Conservation (phyloP, 2,329 filamentous ascomycete species). For the Ilyonectria robusta region DNA sequence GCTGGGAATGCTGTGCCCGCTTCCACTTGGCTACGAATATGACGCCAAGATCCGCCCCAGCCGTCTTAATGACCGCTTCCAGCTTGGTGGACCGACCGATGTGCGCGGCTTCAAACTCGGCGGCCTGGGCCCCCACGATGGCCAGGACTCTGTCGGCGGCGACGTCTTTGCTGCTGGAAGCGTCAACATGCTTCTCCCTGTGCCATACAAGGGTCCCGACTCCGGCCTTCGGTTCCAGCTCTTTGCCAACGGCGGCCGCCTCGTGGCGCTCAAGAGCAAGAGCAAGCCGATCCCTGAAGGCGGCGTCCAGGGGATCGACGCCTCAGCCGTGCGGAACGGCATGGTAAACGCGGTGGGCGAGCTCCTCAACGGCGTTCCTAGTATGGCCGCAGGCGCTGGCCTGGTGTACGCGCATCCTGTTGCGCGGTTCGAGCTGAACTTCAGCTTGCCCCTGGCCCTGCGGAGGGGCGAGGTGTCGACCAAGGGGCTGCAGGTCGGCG, state of each 20-base stretch:
- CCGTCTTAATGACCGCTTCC: constrained; percentile 93
- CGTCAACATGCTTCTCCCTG: constrained; percentile 85
- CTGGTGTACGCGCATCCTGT: constrained; percentile 96
- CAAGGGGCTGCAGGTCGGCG: constrained; percentile 95
- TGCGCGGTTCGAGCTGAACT: constrained; percentile 95
- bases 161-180: constrained; percentile 93
- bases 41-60: constrained; percentile 73
- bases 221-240: constrained; percentile 89
- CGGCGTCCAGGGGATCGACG: constrained; percentile 52
- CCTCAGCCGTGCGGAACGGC: constrained; percentile 64
- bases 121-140: constrained; percentile 90
- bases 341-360: constrained; percentile 76
- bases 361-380: constrained; percentile 82
- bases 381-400: constrained; percentile 87
- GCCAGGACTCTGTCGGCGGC: constrained; percentile 87
- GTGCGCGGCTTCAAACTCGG: constrained; percentile 93
- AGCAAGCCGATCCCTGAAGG: constrained; percentile 61
- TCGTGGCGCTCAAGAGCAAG: constrained; percentile 80
- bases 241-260: constrained; percentile 90
- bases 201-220: constrained; percentile 85
- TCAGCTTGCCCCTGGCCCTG: constrained; percentile 87
- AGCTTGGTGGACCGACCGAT: constrained; percentile 93
- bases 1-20: constrained; percentile 85
- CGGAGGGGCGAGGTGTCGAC: constrained; percentile 87
- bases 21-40: constrained; percentile 74